Evolutionary conservation across 306 rosid species (phyloP).

Genomic region (Fragaria nilgerrensis): DNA sequence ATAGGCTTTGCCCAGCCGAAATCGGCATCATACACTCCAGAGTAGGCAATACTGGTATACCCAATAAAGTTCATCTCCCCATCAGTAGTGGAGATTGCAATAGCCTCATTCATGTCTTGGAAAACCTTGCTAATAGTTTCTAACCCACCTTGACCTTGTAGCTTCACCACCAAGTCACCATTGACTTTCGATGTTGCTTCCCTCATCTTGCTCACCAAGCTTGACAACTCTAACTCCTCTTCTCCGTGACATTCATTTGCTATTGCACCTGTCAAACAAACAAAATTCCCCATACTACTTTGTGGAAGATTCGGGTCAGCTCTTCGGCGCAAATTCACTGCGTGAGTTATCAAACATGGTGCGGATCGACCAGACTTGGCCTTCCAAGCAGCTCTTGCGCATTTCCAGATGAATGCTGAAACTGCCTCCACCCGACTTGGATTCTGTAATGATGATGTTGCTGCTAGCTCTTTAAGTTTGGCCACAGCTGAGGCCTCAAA

Average conservation of each 20-base stretch:
- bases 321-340: slow-evolving; percentile 31
- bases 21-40: background rate
- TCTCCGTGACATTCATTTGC: background rate
- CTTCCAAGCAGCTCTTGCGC: slow-evolving; percentile 12
- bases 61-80: background rate
- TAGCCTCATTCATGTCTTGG: background rate
- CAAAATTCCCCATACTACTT: slow-evolving; percentile 16
- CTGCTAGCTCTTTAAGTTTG: background rate
- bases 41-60: background rate
- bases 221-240: background rate
- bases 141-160: background rate
- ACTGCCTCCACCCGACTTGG: slow-evolving; percentile 19
- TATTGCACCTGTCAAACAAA: slow-evolving; percentile 6
- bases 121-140: background rate
- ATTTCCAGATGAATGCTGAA: slow-evolving; percentile 36
- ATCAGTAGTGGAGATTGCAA: background rate
- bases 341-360: slow-evolving; percentile 12
- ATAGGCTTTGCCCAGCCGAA: background rate
- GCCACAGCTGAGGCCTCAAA: background rate
- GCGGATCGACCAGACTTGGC: background rate
- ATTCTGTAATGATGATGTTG: background rate
- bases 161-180: background rate
- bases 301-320: background rate
- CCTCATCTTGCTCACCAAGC: slow-evolving; percentile 18
- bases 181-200: background rate